These are phyloP conservation scores for Candida loeiensis DNA, from an alignment of 805 yeast species.

Conservation along the genomic window DNA sequence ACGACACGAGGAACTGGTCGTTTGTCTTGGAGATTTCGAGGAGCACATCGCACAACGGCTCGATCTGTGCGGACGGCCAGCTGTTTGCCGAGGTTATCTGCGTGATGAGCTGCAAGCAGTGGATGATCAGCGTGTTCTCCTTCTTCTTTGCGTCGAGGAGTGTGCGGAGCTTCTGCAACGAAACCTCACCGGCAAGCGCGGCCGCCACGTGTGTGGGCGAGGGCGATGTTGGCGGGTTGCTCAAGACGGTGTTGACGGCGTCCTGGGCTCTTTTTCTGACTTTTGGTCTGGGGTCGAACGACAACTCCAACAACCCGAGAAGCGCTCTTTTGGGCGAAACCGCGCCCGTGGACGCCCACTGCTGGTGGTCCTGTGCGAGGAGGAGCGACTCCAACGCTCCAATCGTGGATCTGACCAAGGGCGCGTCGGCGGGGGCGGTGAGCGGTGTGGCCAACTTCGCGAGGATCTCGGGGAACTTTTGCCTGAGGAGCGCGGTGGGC, in stretches of 20 bases:
- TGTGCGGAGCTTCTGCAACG: conserved; percentile 52
- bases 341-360: conserved; percentile 63
- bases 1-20: conserved; percentile 79
- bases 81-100: conserved; percentile 67
- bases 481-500: conserved; percentile 63
- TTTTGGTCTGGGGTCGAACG: conserved; percentile 88
- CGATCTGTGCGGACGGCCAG: conserved; percentile 77
- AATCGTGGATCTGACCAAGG: conserved; percentile 74
- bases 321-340: conserved; percentile 81
- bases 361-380: conserved; percentile 70
- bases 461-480: conserved; percentile 74
- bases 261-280: conserved; percentile 94
- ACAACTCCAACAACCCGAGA: conserved; percentile 69
- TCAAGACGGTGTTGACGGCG: conserved; percentile 64
- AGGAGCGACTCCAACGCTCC: conserved; percentile 82
- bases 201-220: conserved; percentile 76
- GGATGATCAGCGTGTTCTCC: conserved; percentile 63
- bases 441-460: conserved; percentile 79
- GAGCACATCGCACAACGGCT: conserved; percentile 69
- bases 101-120: conserved; percentile 70
- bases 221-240: conserved; percentile 73
- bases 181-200: conserved; percentile 62
- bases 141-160: conserved; percentile 39
- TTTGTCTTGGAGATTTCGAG: conserved; percentile 74
- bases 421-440: conserved; percentile 70